These are phyloP conservation scores for Coelastrella sp. DNA, from an alignment of 139 green algal species.

Conservation along the genomic window DNA sequence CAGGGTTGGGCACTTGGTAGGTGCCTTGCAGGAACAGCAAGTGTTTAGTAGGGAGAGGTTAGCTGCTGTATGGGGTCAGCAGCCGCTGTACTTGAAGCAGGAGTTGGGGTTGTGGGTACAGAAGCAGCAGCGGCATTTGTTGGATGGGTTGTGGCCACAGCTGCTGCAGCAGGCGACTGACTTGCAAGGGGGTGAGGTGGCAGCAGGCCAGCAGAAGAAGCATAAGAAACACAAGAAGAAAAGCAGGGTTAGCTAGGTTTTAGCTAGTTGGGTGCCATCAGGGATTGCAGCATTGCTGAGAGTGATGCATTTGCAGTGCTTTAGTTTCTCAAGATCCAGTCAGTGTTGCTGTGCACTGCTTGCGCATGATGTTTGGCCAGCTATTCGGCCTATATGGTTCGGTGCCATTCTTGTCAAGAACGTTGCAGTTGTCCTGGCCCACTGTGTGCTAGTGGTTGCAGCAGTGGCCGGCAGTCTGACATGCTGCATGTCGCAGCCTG, in stretches of 20 bases:
- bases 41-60: slow-evolving; percentile 65
- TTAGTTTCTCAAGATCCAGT: too few species aligned
- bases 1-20: slow-evolving; percentile 74
- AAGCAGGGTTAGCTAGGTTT: not conserved
- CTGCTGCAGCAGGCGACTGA: slow-evolving; percentile 39
- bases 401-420: too few species aligned
- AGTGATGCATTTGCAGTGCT: too few species aligned
- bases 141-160: slow-evolving; percentile 70
- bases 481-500: too few species aligned
- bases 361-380: too few species aligned
- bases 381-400: too few species aligned
- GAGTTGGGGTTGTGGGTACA: slow-evolving; percentile 76
- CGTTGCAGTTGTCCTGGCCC: too few species aligned
- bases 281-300: not conserved
- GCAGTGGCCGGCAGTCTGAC: too few species aligned
- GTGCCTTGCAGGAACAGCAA: slow-evolving; percentile 47
- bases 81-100: slow-evolving; percentile 63
- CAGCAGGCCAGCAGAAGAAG: not conserved
- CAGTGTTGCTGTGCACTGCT: too few species aligned
- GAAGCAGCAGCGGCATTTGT: slow-evolving; percentile 41
- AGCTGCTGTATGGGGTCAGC: slow-evolving; percentile 56
- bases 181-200: not conserved
- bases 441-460: too few species aligned
- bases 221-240: not conserved
- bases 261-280: not conserved